A percentile compares a stretch with the other conserved stretches of the same genome.
These are phyloP conservation scores for Acanthamoeba lenticulata DNA, from an alignment of 208 protist species.

Conservation along the genomic window DNA sequence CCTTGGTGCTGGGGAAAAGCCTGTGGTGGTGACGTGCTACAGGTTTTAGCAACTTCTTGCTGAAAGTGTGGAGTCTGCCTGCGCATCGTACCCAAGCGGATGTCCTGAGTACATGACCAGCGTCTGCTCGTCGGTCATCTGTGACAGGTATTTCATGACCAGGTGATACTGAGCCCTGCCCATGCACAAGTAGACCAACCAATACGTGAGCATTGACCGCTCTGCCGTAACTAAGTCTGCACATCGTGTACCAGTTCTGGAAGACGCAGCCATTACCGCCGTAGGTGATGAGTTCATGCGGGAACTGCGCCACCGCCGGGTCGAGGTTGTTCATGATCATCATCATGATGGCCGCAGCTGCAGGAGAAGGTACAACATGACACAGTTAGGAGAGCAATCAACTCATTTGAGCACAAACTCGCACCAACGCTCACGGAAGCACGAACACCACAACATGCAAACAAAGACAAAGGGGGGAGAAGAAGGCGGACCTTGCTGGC, in stretches of 20 bases:
- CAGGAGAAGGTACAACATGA: neutral
- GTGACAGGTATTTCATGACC: constrained; percentile 89
- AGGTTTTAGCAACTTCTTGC: neutral
- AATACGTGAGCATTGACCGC: too few relatives aligned
- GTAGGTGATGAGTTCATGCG: constrained; percentile 92
- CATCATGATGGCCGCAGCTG: constrained; percentile 89
- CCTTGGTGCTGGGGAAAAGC: constrained; percentile 87
- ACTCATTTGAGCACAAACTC: too few relatives aligned
- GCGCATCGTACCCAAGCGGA: constrained; percentile 83
- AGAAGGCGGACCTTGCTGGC: constrained; percentile 63
- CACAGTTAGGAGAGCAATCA: neutral
- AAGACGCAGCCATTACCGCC: constrained; percentile 92
- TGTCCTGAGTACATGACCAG: constrained; percentile 90
- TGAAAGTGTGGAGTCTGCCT: neutral
- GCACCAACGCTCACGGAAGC: neutral
- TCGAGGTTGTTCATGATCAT: constrained; percentile 94
- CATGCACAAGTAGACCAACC: neutral
- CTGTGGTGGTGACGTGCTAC: constrained; percentile 82
- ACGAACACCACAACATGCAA: neutral
- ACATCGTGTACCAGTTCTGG: constrained; percentile 86
- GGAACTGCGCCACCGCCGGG: constrained; percentile 89
- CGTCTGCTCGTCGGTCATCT: constrained; percentile 91
- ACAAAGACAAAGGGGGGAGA: neutral
- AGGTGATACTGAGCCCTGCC: constrained; percentile 89
- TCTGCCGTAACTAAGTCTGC: too few relatives aligned